Conservation (phyloP, 78 protist genomes). For the Dictyostelium capitatum region DNA sequence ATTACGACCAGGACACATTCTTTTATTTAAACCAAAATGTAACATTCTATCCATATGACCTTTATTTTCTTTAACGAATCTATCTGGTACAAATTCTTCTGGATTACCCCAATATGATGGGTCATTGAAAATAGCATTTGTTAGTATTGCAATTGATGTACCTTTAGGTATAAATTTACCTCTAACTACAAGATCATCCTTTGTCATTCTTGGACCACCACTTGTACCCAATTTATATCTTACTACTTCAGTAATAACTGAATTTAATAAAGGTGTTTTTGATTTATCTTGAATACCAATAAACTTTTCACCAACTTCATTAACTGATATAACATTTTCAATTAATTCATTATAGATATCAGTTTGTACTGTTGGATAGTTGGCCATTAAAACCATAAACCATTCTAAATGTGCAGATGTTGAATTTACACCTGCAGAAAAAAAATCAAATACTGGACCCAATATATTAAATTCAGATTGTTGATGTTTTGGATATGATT, state of each 20-base stretch:
- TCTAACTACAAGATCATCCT: neutral
- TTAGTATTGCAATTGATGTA: neutral
- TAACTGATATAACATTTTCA: neutral
- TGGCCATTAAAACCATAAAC: conserved; percentile 25
- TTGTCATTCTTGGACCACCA: conserved; percentile 1
- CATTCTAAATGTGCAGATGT: neutral
- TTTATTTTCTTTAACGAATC: conserved; percentile 14
- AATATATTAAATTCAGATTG: neutral
- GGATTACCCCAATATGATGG: conserved; percentile 26
- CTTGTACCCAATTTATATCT: neutral
- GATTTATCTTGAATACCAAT: neutral
- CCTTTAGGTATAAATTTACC: conserved; percentile 20
- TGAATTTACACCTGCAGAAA: conserved; percentile 12
- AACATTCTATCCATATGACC: conserved; percentile 10
- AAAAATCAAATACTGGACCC: neutral
- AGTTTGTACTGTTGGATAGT: conserved; percentile 7
- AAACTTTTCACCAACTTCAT: neutral
- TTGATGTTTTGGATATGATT: neutral
- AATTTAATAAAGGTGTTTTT: conserved; percentile 10
- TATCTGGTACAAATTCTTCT: conserved; percentile 27
- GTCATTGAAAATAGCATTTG: neutral
- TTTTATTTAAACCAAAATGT: conserved; percentile 20
- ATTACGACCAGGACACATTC: conserved; percentile 35
- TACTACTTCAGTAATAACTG: conserved; percentile 27
- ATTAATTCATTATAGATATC: neutral